Percentiles rank a stretch among this genome's conserved stretches.
Conservation (phyloP, 306 rosid genomes). For the Astragalus membranaceus region DNA sequence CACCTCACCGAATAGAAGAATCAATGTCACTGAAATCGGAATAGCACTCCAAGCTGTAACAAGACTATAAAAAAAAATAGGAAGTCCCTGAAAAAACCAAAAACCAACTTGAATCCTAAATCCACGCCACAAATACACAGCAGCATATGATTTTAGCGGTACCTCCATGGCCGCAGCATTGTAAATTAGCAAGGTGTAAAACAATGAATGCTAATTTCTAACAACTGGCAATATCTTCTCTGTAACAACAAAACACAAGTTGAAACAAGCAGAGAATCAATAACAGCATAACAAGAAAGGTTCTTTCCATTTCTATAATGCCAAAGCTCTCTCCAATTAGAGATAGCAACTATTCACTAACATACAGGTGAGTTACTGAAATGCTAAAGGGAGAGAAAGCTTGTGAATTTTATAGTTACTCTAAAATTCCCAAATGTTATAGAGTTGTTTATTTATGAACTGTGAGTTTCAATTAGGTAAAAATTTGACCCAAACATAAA, state of each 20-base stretch:
- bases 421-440: too few relatives aligned
- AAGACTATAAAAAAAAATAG: slow-evolving; percentile 40
- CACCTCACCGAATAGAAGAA: slow-evolving; percentile 46
- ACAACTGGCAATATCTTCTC: slow-evolving; percentile 45
- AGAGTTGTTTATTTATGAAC: too few relatives aligned
- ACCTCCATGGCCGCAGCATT: slow-evolving; percentile 48
- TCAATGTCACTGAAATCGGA: slow-evolving; percentile 38
- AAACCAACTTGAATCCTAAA: not conserved
- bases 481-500: not conserved
- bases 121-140: not conserved
- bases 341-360: too few relatives aligned
- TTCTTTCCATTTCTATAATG: not conserved
- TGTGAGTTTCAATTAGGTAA: too few relatives aligned
- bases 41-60: slow-evolving; percentile 52
- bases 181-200: slow-evolving; percentile 37
- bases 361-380: too few relatives aligned
- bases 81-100: slow-evolving; percentile 31
- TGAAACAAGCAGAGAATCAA: not conserved
- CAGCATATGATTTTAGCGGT: not conserved
- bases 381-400: too few relatives aligned
- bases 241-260: slow-evolving; percentile 11
- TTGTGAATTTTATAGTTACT: too few relatives aligned
- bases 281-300: not conserved
- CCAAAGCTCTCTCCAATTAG: too few relatives aligned
- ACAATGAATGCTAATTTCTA: slow-evolving; percentile 39